Evolutionary conservation across 805 yeast genomes (phyloP), one percentile per base, ranked within the genome.

Genomic region (Yamadazyma takamatsuzukensis): DNA sequence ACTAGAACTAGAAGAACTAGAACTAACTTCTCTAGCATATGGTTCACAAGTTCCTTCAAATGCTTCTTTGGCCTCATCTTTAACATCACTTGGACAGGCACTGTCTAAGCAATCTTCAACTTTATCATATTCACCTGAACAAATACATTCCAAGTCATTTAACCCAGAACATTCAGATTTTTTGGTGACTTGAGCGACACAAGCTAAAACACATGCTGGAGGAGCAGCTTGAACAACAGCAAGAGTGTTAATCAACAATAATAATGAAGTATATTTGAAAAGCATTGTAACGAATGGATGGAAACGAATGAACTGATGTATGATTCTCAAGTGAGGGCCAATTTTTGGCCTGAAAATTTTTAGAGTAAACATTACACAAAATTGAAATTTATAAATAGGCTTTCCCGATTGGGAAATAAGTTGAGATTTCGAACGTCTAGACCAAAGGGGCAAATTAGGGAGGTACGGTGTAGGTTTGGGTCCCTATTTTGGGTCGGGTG

Each of bases 151-250:
- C 45, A 85, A 66, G 51, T 83, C 77, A 56, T 74, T 74, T 56
- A 86, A 57, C 36, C 78, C 66, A 38, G 64, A 46, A 61, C 93
- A 83, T 29, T 64, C 39, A 25, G 75, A 59, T 11, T 78, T 70
- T 55, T 73, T 73, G 41, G 72, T 68, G 35, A 83, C 89, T 50
- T 76, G 71, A 36, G 86, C 73, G 38, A 84, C 90, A 74, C 96
- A 87, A 25, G 95, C 94, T 57, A 88, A 70, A 45, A 88, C 64
- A 70, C 96, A 88, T 23, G 96, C 96, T 40, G 96, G 96, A 32
- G 96, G 93, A 35, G 90, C 70, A 34, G 84, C 80, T 28, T 77
- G 57, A 32, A 71, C 66, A 37, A 68, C 46, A 16, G 59, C 59
- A 31, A 55, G 44, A 27, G 52, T 44, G 21, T 54, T 44, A 28